phyloP scores from a whole-genome alignment of 192 early-diverging fungal genomes.

The Coemansia sp. region DNA sequence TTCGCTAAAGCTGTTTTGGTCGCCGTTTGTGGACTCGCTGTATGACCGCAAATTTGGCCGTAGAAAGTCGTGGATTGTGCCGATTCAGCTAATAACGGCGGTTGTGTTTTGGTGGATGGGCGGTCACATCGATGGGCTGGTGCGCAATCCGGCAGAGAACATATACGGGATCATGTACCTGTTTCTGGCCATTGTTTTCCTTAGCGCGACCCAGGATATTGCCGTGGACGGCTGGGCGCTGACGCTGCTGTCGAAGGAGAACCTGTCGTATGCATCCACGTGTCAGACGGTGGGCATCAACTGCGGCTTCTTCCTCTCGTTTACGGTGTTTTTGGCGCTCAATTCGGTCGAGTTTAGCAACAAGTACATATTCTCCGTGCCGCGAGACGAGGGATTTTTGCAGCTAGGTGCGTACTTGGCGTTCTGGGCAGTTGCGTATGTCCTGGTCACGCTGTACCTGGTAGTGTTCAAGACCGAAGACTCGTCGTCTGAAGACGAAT shows the following conservation, averaged over 20 bases:
- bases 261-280: slow-evolving; percentile 86
- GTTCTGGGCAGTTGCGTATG: slow-evolving; percentile 92
- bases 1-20: slow-evolving; percentile 97
- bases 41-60: slow-evolving; percentile 82
- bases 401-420: slow-evolving; percentile 82
- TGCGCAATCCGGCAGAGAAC: slow-evolving; percentile 55
- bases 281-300: slow-evolving; percentile 98
- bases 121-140: slow-evolving; percentile 68
- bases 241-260: slow-evolving; percentile 86
- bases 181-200: slow-evolving; percentile 84
- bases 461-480: slow-evolving; percentile 81
- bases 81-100: slow-evolving; percentile 88
- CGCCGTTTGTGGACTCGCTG: slow-evolving; percentile 91
- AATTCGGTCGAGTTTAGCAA: slow-evolving; percentile 95
- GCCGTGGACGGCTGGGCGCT: slow-evolving; percentile 89
- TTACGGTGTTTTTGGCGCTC: slow-evolving; percentile 95
- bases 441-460: slow-evolving; percentile 82
- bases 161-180: slow-evolving; percentile 65
- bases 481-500: slow-evolving; percentile 28
- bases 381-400: slow-evolving; percentile 70
- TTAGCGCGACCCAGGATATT: slow-evolving; percentile 93
- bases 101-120: slow-evolving; percentile 78
- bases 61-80: slow-evolving; percentile 98
- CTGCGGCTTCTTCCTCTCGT: slow-evolving; percentile 91
- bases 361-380: slow-evolving; percentile 74